phyloP scores from a whole-genome alignment of 345 rosid genomes.

The Aegle marmelos region DNA sequence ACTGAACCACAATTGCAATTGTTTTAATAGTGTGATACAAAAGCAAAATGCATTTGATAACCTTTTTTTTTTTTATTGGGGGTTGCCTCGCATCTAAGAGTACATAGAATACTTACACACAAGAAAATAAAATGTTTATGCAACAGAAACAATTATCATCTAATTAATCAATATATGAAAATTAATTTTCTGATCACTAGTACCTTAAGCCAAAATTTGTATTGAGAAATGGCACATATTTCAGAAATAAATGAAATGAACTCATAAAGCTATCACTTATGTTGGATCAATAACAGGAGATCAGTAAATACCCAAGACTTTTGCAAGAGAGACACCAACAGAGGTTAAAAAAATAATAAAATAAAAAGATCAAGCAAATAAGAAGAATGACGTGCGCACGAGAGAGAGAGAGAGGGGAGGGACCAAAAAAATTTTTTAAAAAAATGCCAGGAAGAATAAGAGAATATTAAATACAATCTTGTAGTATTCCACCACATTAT shows the following conservation, averaged over 20 bases:
- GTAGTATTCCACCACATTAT: not conserved
- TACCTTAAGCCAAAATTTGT: not conserved
- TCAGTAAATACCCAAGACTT: too few relatives aligned
- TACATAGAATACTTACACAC: not conserved
- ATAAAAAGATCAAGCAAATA: not conserved
- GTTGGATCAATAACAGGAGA: too few relatives aligned
- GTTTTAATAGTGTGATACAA: not conserved
- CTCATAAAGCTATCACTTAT: not conserved
- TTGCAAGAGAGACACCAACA: too few relatives aligned
- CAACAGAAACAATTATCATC: not conserved
- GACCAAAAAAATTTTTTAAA: too few relatives aligned
- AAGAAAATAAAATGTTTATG: too few relatives aligned
- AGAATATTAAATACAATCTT: not conserved
- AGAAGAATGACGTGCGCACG: not conserved
- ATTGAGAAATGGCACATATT: not conserved
- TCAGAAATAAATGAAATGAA: not conserved
- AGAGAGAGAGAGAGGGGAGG: too few relatives aligned
- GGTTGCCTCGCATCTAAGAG: not conserved
- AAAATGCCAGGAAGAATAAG: not conserved
- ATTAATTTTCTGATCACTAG: not conserved
- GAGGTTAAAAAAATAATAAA: too few relatives aligned
- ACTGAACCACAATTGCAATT: not conserved
- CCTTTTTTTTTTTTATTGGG: too few relatives aligned
- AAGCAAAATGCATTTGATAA: not conserved
- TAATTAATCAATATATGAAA: not conserved